Conservation (phyloP, 148 eudicot genomes). For the Amaranthus hypochondriacus region DNA sequence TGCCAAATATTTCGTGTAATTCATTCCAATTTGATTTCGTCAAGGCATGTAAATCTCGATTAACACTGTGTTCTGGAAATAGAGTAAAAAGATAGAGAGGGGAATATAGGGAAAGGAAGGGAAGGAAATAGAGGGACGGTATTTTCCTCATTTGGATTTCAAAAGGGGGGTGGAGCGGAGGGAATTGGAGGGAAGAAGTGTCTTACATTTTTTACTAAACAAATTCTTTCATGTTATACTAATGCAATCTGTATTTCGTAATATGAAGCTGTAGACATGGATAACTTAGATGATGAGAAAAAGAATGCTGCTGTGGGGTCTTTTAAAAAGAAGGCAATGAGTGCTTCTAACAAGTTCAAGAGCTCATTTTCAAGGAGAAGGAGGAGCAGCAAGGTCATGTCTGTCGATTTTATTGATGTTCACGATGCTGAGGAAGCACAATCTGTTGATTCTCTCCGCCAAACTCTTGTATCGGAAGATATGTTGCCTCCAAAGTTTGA, state of each 20-base stretch:
- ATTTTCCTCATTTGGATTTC: too few species aligned
- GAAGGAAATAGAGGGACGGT: too few species aligned
- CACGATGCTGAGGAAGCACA: slow-evolving; percentile 65
- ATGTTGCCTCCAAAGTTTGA: slow-evolving; percentile 51
- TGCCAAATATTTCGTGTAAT: too few species aligned
- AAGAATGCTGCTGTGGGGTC: slow-evolving; percentile 59
- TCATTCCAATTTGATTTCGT: too few species aligned
- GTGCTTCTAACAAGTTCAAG: slow-evolving; percentile 77
- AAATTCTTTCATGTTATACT: not conserved
- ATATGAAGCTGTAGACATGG: slow-evolving; percentile 32
- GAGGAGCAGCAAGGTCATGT: slow-evolving; percentile 82
- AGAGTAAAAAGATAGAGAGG: too few species aligned
- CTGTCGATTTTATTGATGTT: slow-evolving; percentile 57
- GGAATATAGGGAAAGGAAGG: too few species aligned
- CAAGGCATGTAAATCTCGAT: too few species aligned
- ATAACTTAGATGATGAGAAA: slow-evolving; percentile 57
- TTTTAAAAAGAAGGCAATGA: slow-evolving; percentile 67
- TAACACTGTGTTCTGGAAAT: too few species aligned
- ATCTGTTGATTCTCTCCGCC: slow-evolving; percentile 53
- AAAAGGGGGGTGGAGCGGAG: too few species aligned
- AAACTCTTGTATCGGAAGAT: slow-evolving; percentile 47
- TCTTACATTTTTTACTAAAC: not conserved
- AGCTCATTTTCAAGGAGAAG: slow-evolving; percentile 71
- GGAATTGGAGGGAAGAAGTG: too few species aligned
- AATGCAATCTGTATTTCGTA: not conserved